Base-by-base conservation (phyloP, 2,329 filamentous ascomycete species). In the Leptographium wingfieldii region DNA sequence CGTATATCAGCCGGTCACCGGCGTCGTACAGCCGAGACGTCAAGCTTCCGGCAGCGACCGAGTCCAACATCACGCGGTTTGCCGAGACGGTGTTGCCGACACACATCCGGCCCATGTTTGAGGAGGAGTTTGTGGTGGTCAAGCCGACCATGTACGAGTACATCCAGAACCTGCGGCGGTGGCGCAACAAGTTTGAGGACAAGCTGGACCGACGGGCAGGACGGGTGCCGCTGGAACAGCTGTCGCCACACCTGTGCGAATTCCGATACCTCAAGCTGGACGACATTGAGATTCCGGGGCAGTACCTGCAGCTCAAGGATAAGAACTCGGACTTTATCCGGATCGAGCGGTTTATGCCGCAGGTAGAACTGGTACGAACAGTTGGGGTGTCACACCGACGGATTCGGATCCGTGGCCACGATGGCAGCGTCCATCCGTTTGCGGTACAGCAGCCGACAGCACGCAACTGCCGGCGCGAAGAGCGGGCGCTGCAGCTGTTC, bases 81-180 rank as follows among this genome's bases (percentile, higher is more conserved):
- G 92, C 94, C 1, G 92, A 99, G 73, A 96, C 92, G 0, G 95
- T 99, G 54, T 79, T 99, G 58, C 95, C 95, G 1, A 82, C 87
- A 3, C 94, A 99, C 73, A 96, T 99, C 67, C 87, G 95, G 69
- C 92, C 92, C 69, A 91, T 92, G 0, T 99, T 99, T 66, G 94
- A 99, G 72, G 86, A 85, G n/a, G 94, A 99, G 73, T 99, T 99
- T 72, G 94, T 99, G 16, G 78, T 83, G 59, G 88, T 92, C 69
- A 96, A 96, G 73, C 95, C 94, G 3, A 97, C 92, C 1, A 96
- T 99, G 91, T 88, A 88, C 70, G 92, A 96, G 71, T 99, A 99
- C 76, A 97, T 99, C 63, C 90, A 96, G 72, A 97, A 96, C 72
- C 78, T 99, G 58, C 87, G 94, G 54, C 88, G 86, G 66, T 99